Evolutionary conservation across 2,329 filamentous ascomycete species (phyloP).

Genomic region (Penicillium vulpinum): DNA sequence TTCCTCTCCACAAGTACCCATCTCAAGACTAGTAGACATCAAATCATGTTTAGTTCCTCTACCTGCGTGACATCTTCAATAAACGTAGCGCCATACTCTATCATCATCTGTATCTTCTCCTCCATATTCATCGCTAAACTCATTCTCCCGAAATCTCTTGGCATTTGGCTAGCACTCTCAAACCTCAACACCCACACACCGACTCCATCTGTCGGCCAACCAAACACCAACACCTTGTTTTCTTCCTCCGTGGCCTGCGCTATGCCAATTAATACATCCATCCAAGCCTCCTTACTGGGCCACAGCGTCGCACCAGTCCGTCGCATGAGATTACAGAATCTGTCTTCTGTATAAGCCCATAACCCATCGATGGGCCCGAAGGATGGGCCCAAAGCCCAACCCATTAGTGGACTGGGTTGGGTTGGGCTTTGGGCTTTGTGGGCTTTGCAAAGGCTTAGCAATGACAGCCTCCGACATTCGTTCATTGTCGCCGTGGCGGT

Average conservation of each 20-base stretch:
- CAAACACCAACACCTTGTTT: not conserved
- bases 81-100: not conserved
- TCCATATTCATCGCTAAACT: not conserved
- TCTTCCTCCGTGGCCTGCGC: not conserved
- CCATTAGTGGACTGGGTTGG: too few relatives aligned
- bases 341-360: too few relatives aligned
- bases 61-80: not conserved
- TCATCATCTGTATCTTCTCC: not conserved
- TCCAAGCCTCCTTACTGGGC: slow-evolving; percentile 10
- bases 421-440: too few relatives aligned
- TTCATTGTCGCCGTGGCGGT: slow-evolving; percentile 19
- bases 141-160: not conserved
- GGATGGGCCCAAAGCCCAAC: too few relatives aligned
- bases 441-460: too few relatives aligned
- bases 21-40: too few relatives aligned
- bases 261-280: not conserved
- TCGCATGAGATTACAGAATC: slow-evolving; percentile 17
- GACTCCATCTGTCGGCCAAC: not conserved
- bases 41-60: too few relatives aligned
- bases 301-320: slow-evolving; percentile 13
- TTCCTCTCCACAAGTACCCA: too few relatives aligned
- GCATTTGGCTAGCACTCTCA: not conserved
- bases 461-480: slow-evolving; percentile 13
- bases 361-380: too few relatives aligned
- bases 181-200: not conserved